Evolutionary conservation across 2,329 filamentous ascomycete genomes (phyloP).

Genomic region (Boeremia lycopersici): DNA sequence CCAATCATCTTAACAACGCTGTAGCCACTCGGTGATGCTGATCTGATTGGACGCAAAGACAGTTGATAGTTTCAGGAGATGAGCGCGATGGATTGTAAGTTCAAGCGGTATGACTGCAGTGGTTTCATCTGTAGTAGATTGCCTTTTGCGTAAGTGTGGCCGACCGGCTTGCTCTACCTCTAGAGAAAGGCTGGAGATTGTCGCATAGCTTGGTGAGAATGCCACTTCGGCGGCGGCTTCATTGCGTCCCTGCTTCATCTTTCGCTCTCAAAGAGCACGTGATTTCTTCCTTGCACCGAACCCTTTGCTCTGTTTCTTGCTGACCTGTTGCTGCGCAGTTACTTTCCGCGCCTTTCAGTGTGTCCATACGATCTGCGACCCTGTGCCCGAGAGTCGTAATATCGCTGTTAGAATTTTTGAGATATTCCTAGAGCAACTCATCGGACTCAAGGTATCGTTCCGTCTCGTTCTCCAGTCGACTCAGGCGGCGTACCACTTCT

Average conservation of each 20-base stretch:
- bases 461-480: slow-evolving; percentile 19
- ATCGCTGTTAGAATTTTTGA: not conserved
- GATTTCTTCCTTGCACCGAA: slow-evolving; percentile 21
- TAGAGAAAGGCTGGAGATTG: slow-evolving; percentile 18
- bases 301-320: slow-evolving; percentile 25
- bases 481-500: slow-evolving; percentile 4
- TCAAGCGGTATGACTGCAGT: slow-evolving; percentile 21
- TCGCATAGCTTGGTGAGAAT: slow-evolving; percentile 19
- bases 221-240: slow-evolving; percentile 17
- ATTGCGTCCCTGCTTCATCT: slow-evolving; percentile 25
- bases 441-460: not conserved
- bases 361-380: slow-evolving; percentile 17
- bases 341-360: slow-evolving; percentile 27
- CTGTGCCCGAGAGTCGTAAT: not conserved
- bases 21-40: slow-evolving; percentile 5
- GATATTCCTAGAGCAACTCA: not conserved
- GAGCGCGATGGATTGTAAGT: slow-evolving; percentile 15
- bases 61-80: slow-evolving; percentile 11
- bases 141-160: slow-evolving; percentile 21
- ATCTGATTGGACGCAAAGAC: slow-evolving; percentile 17
- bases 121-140: slow-evolving; percentile 10
- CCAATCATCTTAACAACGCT: slow-evolving; percentile 22
- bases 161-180: slow-evolving; percentile 18
- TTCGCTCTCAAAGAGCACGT: slow-evolving; percentile 17
- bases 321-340: slow-evolving; percentile 23